Percentiles rank a stretch among this genome's conserved stretches.
These are phyloP conservation scores for Coemansia sp. DNA, from an alignment of 192 early-diverging fungal genomes.

Conservation along the genomic window DNA sequence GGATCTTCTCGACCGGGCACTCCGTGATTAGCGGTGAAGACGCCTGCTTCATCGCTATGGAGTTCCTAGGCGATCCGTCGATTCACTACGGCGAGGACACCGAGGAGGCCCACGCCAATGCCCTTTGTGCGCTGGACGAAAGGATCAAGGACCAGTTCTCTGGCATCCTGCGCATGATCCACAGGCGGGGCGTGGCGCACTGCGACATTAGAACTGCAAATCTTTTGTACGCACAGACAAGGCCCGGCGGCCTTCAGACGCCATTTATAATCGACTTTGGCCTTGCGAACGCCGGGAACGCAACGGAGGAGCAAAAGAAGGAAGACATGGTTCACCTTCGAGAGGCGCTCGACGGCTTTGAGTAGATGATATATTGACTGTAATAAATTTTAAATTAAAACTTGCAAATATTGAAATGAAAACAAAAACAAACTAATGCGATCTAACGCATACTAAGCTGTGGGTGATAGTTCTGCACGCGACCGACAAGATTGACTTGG, in stretches of 20 bases:
- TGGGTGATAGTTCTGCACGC: no score
- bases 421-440: no score
- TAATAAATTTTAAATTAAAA: no score
- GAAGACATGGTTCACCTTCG: no score
- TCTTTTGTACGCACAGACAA: not conserved
- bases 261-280: slow-evolving; percentile 15
- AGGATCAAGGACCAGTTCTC: not conserved
- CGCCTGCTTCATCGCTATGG: not conserved
- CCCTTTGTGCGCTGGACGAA: not conserved
- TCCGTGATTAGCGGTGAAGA: not conserved
- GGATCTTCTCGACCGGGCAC: not conserved
- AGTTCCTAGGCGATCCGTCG: not conserved
- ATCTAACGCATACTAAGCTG: no score
- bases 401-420: no score
- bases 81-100: not conserved
- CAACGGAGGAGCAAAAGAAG: no score
- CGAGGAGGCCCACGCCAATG: no score
- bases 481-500: no score
- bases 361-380: no score
- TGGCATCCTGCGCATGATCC: not conserved
- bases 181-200: slow-evolving; percentile 7
- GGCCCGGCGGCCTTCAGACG: not conserved
- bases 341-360: no score
- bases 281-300: not conserved
- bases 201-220: slow-evolving; percentile 9